Evolutionary conservation across 805 yeast genomes (phyloP).

Genomic region (Kurtzmaniella fragi): DNA sequence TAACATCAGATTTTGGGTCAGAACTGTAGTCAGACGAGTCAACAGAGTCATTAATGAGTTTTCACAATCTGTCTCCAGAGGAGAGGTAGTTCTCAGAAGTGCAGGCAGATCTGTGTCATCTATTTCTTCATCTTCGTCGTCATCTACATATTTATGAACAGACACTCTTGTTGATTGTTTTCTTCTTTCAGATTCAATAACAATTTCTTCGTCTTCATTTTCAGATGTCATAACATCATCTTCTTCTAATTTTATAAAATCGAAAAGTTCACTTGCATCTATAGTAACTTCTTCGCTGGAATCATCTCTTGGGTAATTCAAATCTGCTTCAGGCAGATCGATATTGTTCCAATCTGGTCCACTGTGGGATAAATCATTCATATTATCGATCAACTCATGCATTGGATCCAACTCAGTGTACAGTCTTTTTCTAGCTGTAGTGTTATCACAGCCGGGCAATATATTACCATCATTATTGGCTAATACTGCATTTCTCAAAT

Average conservation of each 20-base stretch:
- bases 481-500: constrained; percentile 26
- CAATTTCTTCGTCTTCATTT: constrained; percentile 5
- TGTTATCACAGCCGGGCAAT: not conserved
- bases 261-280: too few species aligned
- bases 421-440: constrained; percentile 11
- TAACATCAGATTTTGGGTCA: constrained; percentile 22
- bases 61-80: constrained; percentile 26
- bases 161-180: too few species aligned
- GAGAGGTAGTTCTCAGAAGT: constrained; percentile 35
- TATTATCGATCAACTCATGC: constrained; percentile 21
- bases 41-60: constrained; percentile 34
- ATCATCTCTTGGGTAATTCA: too few species aligned
- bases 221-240: constrained; percentile 5
- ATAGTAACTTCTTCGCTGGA: too few species aligned
- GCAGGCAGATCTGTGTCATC: constrained; percentile 17
- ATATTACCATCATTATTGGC: constrained; percentile 5
- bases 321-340: too few species aligned
- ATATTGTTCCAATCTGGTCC: constrained; percentile 6
- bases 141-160: constrained; percentile 12
- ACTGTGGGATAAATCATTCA: constrained; percentile 22
- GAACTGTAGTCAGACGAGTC: constrained; percentile 39
- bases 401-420: constrained; percentile 19
- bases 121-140: constrained; percentile 15
- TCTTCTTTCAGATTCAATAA: not conserved
- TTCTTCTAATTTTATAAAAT: too few species aligned